Percentiles rank a stretch among this genome's conserved stretches.
phyloP scores from a whole-genome alignment of 257 asterid genomes.

The Solanum chmielewskii region DNA sequence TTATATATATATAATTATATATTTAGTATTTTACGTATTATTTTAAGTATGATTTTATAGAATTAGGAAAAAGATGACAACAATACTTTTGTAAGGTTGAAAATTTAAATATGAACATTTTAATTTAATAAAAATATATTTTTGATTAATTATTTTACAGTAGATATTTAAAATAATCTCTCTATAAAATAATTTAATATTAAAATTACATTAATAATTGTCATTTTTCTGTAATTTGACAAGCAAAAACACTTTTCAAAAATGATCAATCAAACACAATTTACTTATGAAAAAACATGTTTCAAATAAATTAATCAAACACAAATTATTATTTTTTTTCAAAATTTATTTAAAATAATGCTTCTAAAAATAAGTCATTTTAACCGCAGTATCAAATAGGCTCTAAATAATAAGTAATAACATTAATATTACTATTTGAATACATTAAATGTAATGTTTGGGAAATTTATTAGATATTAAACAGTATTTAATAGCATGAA shows the following conservation, averaged over 20 bases:
- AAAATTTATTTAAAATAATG: too few species aligned
- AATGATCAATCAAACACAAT: neutral
- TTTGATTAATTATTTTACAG: too few species aligned
- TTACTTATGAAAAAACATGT: too few species aligned
- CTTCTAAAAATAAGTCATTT: too few species aligned
- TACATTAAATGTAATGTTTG: neutral
- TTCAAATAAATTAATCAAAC: neutral
- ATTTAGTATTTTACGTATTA: too few species aligned
- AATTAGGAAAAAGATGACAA: neutral
- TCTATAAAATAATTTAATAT: neutral
- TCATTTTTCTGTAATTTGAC: neutral
- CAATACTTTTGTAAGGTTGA: neutral
- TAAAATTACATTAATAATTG: too few species aligned
- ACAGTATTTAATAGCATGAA: neutral
- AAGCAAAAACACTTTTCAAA: fast-evolving
- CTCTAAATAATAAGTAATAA: neutral
- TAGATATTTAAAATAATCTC: neutral
- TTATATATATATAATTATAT: too few species aligned
- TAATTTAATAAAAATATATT: too few species aligned
- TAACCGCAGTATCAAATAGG: neutral
- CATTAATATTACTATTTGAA: neutral
- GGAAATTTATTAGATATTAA: neutral
- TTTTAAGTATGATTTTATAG: neutral
- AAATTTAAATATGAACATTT: neutral
- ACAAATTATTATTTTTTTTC: neutral